These are phyloP conservation scores for Samsoniella hepiali DNA, from an alignment of 2,329 filamentous ascomycete species.

Conservation along the genomic window DNA sequence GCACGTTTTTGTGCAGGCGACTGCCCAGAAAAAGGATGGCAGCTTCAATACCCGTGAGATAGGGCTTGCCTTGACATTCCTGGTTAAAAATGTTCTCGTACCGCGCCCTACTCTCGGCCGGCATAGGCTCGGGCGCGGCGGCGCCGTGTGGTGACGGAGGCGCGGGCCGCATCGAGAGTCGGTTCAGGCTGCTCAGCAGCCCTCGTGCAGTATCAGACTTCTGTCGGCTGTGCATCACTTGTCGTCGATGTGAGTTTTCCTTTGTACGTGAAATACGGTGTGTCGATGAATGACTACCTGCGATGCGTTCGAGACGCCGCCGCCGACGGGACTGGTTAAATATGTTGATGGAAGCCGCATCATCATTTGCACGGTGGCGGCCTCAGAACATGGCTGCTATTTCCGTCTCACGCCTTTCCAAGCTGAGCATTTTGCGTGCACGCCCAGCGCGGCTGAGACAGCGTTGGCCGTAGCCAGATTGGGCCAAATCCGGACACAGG, in stretches of 20 bases:
- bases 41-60: slow-evolving; percentile 24
- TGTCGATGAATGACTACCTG: too few relatives aligned
- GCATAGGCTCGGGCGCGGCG: not conserved
- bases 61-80: slow-evolving; percentile 15
- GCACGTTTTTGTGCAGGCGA: slow-evolving; percentile 20
- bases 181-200: not conserved
- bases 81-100: not conserved
- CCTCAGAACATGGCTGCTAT: not conserved
- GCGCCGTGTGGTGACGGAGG: not conserved
- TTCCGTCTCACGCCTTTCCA: not conserved
- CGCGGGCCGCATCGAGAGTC: not conserved
- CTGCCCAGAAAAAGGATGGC: slow-evolving; percentile 23
- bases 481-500: not conserved
- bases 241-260: not conserved
- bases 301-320: not conserved
- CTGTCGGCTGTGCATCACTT: not conserved
- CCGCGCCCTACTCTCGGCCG: not conserved
- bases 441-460: slow-evolving; percentile 2
- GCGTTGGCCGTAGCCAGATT: not conserved
- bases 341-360: not conserved
- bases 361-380: not conserved
- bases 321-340: not conserved
- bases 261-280: not conserved
- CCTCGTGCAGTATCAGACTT: not conserved
- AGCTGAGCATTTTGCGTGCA: slow-evolving; percentile 1